Conservation (phyloP, 306 rosid genomes). For the Malus fusca region DNA sequence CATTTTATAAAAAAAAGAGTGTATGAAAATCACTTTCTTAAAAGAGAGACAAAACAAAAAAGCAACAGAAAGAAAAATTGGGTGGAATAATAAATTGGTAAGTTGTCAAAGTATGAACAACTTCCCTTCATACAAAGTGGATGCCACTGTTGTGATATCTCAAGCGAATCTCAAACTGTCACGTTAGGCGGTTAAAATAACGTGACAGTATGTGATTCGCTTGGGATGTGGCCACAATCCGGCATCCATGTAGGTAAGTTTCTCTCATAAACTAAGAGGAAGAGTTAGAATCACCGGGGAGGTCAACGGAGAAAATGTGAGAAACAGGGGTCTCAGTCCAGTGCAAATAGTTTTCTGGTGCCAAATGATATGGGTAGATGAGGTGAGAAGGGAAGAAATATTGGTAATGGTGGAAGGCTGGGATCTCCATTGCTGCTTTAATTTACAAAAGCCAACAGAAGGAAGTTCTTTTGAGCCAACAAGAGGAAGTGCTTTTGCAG, state of each 20-base stretch:
- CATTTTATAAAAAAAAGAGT: neutral
- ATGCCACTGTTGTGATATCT: neutral
- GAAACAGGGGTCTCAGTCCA: constrained; percentile 70
- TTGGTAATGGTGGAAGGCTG: constrained; percentile 24
- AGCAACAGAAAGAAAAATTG: neutral
- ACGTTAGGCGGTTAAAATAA: neutral
- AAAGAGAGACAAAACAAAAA: neutral
- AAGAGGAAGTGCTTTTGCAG: neutral
- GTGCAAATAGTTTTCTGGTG: constrained; percentile 57
- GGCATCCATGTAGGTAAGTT: neutral
- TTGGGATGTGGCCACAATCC: neutral
- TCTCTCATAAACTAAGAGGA: neutral
- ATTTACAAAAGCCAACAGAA: neutral
- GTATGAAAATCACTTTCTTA: neutral
- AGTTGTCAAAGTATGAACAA: neutral
- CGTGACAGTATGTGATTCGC: neutral
- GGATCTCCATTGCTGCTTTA: constrained; percentile 40
- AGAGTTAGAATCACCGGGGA: constrained; percentile 41
- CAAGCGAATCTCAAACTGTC: neutral
- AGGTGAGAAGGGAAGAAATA: constrained; percentile 41
- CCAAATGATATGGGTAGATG: constrained; percentile 43
- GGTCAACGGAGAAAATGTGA: constrained; percentile 64
- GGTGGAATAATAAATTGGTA: neutral
- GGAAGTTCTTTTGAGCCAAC: neutral
- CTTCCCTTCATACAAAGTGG: neutral